Conservation (phyloP, 495 filamentous ascomycete genomes). For the Penicillium pulvis region DNA sequence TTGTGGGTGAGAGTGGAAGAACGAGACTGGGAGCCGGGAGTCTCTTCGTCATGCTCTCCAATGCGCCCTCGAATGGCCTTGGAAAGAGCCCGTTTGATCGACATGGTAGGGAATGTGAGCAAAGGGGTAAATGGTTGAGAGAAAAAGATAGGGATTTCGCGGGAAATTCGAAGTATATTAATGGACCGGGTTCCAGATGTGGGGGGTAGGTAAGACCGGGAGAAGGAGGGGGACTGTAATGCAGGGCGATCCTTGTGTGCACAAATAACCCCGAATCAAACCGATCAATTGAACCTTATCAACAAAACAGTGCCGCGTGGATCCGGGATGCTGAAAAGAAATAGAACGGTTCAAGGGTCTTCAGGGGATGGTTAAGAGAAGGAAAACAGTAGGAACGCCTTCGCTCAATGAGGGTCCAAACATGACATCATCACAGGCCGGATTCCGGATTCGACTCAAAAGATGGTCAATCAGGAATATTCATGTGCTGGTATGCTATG, state of each 20-base stretch:
- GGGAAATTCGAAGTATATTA: neutral
- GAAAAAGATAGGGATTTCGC: neutral
- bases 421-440: conserved; percentile 2
- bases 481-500: neutral
- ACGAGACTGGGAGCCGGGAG: conserved; percentile 21
- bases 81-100: conserved; percentile 47
- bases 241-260: neutral
- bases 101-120: conserved; percentile 34
- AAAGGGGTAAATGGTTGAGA: conserved; percentile 2
- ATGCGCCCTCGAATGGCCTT: conserved; percentile 38
- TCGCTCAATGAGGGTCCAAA: neutral
- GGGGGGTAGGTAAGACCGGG: conserved; percentile 2
- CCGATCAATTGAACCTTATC: neutral
- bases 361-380: neutral
- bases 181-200: conserved; percentile 1
- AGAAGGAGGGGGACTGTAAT: neutral
- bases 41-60: conserved; percentile 27
- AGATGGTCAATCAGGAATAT: neutral
- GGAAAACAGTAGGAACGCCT: neutral
- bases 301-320: neutral
- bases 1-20: conserved; percentile 13
- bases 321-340: neutral
- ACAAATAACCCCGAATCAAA: neutral
- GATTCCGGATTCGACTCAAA: neutral
- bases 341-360: neutral